A percentile compares a stretch with the other conserved stretches of the same genome.
These are phyloP conservation scores for Rhodosporidiobolus odoratus DNA, from an alignment of 768 basidiomycete genomes.

Conservation along the genomic window DNA sequence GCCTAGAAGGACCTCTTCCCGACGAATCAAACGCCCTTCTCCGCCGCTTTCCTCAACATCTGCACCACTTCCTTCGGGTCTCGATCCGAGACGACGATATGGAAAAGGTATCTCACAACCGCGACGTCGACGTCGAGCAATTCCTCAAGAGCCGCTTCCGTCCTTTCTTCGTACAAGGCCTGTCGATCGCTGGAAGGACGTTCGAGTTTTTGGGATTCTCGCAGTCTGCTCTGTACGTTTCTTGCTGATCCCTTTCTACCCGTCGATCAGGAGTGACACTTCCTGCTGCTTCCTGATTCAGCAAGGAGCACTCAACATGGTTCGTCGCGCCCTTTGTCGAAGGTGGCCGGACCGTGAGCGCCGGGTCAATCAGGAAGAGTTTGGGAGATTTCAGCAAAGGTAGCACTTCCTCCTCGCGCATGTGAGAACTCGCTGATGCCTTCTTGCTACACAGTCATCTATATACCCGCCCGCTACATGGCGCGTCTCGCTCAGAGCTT, in stretches of 20 bases:
- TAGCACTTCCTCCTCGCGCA: not conserved
- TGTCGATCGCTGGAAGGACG: constrained; percentile 45
- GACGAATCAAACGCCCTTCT: constrained; percentile 76
- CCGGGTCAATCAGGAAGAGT: constrained; percentile 57
- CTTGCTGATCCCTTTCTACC: too few relatives aligned
- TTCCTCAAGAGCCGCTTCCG: constrained; percentile 62
- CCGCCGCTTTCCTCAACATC: constrained; percentile 58
- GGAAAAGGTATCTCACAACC: constrained; percentile 66
- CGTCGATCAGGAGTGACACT: too few relatives aligned
- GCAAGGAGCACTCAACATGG: constrained; percentile 34
- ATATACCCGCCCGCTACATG: constrained; percentile 66
- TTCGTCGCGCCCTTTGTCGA: constrained; percentile 63
- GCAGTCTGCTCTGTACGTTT: constrained; percentile 13
- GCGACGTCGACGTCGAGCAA: constrained; percentile 57
- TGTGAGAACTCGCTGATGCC: not conserved
- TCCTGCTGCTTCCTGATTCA: too few relatives aligned
- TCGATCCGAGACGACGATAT: constrained; percentile 79
- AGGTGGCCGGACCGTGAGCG: constrained; percentile 52
- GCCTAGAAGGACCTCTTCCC: constrained; percentile 41
- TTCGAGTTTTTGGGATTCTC: constrained; percentile 32
- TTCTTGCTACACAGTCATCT: constrained; percentile 45
- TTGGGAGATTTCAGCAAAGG: constrained; percentile 62
- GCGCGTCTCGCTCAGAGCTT: constrained; percentile 79
- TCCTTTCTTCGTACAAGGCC: constrained; percentile 56
- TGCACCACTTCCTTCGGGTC: constrained; percentile 71